phyloP scores from a whole-genome alignment of 805 yeast species.

The Hanseniaspora nectarophila region DNA sequence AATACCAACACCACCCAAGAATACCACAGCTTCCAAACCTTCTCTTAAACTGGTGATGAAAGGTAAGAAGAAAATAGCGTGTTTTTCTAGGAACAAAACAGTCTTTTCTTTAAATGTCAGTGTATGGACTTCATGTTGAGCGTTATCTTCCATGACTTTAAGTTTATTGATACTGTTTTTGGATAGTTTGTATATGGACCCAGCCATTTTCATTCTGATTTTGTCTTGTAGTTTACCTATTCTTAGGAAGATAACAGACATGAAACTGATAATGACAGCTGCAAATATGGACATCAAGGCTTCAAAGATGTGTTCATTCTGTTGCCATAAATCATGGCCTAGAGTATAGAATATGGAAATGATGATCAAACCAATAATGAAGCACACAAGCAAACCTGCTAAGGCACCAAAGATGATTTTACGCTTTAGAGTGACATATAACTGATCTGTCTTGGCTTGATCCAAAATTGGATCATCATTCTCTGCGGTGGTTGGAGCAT shows the following conservation, averaged over 20 bases:
- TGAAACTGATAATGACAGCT: conserved; percentile 63
- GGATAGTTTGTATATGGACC: conserved; percentile 25
- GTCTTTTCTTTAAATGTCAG: conserved; percentile 20
- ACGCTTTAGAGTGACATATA: conserved; percentile 38
- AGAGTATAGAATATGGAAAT: conserved; percentile 58
- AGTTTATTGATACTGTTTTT: conserved; percentile 15
- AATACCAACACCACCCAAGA: conserved; percentile 78
- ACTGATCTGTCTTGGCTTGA: conserved; percentile 18
- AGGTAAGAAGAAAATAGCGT: conserved; percentile 67
- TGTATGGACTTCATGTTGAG: conserved; percentile 12
- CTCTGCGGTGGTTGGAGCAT: conserved; percentile 15
- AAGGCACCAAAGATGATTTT: conserved; percentile 80
- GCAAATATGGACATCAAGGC: conserved; percentile 71
- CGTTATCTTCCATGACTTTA: conserved; percentile 21
- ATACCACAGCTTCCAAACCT: conserved; percentile 84
- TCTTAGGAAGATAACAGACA: conserved; percentile 76
- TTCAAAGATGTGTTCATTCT: conserved; percentile 83
- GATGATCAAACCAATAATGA: conserved; percentile 60
- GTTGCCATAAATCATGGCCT: conserved; percentile 77
- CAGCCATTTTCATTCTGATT: conserved; percentile 56
- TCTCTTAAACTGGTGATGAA: conserved; percentile 78
- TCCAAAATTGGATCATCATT: conserved; percentile 27
- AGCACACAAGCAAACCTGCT: conserved; percentile 56
- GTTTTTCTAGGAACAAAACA: conserved; percentile 38
- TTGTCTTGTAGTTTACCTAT: conserved; percentile 72